A percentile compares a stretch with the other conserved stretches of the same genome.
Conservation (phyloP, 306 rosid genomes). For the Fragaria nilgerrensis region DNA sequence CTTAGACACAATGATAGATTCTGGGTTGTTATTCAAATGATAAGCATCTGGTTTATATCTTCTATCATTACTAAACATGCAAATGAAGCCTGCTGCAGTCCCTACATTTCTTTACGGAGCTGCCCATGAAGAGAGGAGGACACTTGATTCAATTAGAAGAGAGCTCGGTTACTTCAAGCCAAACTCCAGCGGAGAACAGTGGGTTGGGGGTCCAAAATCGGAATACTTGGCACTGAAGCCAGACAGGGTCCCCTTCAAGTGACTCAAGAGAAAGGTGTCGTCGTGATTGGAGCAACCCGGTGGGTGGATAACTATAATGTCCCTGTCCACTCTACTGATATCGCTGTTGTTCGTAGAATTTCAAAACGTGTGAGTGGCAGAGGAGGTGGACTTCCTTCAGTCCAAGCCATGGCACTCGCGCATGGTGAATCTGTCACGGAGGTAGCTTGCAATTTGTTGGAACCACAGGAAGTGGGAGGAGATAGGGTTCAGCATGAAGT, state of each 20-base stretch:
- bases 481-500: conserved; percentile 49
- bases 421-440: conserved; percentile 42
- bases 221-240: conserved; percentile 52
- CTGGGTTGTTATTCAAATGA: background rate
- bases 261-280: conserved; percentile 48
- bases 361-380: conserved; percentile 43
- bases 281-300: conserved; percentile 60
- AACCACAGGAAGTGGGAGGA: conserved; percentile 59
- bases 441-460: conserved; percentile 59
- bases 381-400: conserved; percentile 62
- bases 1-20: background rate
- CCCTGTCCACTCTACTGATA: conserved; percentile 59
- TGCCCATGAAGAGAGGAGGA: conserved; percentile 70
- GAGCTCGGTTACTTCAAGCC: conserved; percentile 81
- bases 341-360: conserved; percentile 44
- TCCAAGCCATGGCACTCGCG: conserved; percentile 85
- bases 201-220: conserved; percentile 58
- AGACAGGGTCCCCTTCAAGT: conserved; percentile 66
- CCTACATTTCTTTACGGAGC: conserved; percentile 84
- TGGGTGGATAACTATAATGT: conserved; percentile 80
- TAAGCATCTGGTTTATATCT: background rate
- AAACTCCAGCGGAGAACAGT: conserved; percentile 51
- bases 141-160: conserved; percentile 72
- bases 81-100: conserved; percentile 49
- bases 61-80: conserved; percentile 18